Evolutionary conservation across 352 stramenopile genomes (phyloP), one percentile per base, ranked within the genome.

Genomic region (Synura sp.): DNA sequence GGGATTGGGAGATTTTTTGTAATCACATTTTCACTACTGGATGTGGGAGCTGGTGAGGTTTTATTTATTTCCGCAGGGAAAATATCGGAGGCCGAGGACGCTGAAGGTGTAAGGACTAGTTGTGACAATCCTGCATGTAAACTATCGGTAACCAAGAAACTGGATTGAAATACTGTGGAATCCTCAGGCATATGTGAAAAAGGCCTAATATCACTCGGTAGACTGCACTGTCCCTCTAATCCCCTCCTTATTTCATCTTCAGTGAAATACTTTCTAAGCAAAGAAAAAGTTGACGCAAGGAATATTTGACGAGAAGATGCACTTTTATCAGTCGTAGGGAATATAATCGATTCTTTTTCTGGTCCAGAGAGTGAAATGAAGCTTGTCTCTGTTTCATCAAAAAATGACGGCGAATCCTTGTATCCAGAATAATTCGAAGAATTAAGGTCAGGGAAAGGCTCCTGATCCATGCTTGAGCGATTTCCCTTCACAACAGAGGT

Each of bases 291-390:
- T 67, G 53, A 67, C 53, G 53, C 53, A 67, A 67, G 53, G 53
- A 67, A 67, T 67, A 67, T 67, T 67, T 67, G 53, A 67, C 53
- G 53, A 67, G 53, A 67, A 67, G 53, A 67, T 67, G 53, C 53
- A 67, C 53, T 67, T 67, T 67, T 67, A 67, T 67, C 53, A 67
- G 53, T 67, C 53, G 53, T 67, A 67, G 53, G 53, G 53, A 67
- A 67, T 67, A 67, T 67, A 67, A 67, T 67, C 53, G 53, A 67
- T 67, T 67, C 53, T 67, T 67, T 67, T 67, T 67, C 53, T 67
- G 53, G 53, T 32, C 53, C 53, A 67, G 53, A 67, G 53, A 67
- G 53, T 67, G 53, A 67, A 67, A 67, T 67, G 53, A 67, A 67
- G 53, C 53, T 67, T 67, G 53, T 67, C 53, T 67, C 53, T 67